A percentile compares a stretch with the other conserved stretches of the same genome.
These are phyloP conservation scores for Microascus cirrosus DNA, from an alignment of 2,329 filamentous ascomycete species.

Conservation along the genomic window DNA sequence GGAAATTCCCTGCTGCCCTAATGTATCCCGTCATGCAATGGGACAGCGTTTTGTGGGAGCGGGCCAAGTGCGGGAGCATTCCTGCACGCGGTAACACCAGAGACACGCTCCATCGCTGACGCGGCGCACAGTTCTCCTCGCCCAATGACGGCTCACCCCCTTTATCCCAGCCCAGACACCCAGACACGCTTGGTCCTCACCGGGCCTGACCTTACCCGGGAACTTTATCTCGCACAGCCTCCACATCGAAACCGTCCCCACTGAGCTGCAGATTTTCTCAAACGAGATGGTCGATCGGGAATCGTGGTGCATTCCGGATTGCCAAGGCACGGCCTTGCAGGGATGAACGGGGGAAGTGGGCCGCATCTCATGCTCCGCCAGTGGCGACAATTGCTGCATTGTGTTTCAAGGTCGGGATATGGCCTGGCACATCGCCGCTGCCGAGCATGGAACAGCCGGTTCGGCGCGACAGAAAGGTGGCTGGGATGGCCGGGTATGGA, in stretches of 20 bases:
- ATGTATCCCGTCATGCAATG: too few species aligned
- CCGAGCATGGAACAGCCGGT: too few species aligned
- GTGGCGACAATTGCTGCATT: background rate
- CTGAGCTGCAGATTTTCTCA: background rate
- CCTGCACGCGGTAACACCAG: background rate
- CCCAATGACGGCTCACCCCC: background rate
- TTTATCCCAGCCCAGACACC: background rate
- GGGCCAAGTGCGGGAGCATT: background rate
- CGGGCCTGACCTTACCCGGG: background rate
- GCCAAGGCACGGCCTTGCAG: background rate
- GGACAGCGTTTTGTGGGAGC: too few species aligned
- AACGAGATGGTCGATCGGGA: background rate
- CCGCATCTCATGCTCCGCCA: background rate
- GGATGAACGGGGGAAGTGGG: background rate
- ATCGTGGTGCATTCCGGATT: background rate
- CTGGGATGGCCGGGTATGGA: too few species aligned
- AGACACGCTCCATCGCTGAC: background rate
- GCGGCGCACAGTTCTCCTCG: background rate
- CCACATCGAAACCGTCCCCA: background rate
- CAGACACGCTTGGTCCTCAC: too few species aligned
- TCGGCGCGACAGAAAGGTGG: too few species aligned
- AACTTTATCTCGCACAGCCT: background rate
- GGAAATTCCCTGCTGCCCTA: too few species aligned
- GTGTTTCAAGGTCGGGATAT: background rate
- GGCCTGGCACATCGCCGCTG: too few species aligned